Conservation (phyloP, 768 basidiomycete species). For the Gautieria morchelliformis region DNA sequence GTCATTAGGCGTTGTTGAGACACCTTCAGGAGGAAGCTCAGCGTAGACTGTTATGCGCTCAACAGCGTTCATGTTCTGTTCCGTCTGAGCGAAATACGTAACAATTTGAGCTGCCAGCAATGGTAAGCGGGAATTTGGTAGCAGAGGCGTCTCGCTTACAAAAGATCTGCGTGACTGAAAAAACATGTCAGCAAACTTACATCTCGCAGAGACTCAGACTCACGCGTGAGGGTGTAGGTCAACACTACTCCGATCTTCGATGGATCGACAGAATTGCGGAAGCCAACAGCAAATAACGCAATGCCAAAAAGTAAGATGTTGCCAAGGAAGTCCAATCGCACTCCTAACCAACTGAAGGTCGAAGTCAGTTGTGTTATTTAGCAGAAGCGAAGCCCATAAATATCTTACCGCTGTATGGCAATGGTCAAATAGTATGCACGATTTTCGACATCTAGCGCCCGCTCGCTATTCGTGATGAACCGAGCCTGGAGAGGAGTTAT, state of each 20-base stretch:
- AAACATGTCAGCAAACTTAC: constrained; percentile 13
- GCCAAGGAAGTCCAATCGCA: constrained; percentile 57
- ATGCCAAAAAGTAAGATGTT: constrained; percentile 65
- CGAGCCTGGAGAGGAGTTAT: constrained; percentile 25
- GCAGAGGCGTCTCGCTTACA: constrained; percentile 7
- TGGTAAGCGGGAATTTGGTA: neutral
- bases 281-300: constrained; percentile 56
- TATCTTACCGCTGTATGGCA: constrained; percentile 40
- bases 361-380: constrained; percentile 1
- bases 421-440: constrained; percentile 57
- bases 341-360: constrained; percentile 37
- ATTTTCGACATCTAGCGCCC: constrained; percentile 49
- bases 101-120: constrained; percentile 29
- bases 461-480: constrained; percentile 40
- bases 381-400: neutral
- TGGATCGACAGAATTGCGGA: constrained; percentile 44
- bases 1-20: constrained; percentile 29
- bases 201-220: constrained; percentile 16
- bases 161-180: constrained; percentile 11
- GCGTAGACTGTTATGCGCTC: constrained; percentile 65
- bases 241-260: constrained; percentile 55
- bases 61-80: constrained; percentile 66
- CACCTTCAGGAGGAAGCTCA: constrained; percentile 49
- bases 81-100: constrained; percentile 46
- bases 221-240: constrained; percentile 33